A percentile compares a stretch with the other conserved stretches of the same genome.
Conservation (phyloP, 1,139 yeast genomes). For the Arxiozyma telluris region DNA sequence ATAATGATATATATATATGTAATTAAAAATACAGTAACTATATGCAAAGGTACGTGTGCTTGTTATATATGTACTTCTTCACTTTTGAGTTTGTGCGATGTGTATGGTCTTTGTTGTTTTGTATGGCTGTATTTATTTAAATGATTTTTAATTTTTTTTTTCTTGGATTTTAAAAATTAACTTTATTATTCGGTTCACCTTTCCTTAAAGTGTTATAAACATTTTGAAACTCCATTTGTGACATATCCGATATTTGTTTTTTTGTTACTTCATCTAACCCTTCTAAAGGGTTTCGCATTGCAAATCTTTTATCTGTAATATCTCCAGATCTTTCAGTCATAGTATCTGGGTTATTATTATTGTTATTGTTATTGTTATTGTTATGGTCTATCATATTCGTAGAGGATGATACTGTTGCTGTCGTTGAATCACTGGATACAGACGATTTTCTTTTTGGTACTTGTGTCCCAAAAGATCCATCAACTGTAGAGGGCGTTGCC, state of each 20-base stretch:
- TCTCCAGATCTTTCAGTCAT: background rate
- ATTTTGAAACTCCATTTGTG: constrained; percentile 25
- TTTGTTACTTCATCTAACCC: constrained; percentile 1
- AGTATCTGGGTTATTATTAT: background rate
- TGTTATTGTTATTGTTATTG: background rate
- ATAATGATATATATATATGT: too few species aligned
- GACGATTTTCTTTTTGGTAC: constrained; percentile 4
- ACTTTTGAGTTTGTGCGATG: too few species aligned
- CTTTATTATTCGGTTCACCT: constrained; percentile 30
- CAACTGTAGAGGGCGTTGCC: constrained; percentile 2
- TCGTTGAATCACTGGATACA: background rate
- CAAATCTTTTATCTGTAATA: background rate
- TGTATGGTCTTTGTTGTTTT: too few species aligned
- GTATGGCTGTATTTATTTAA: too few species aligned
- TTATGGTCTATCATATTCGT: background rate
- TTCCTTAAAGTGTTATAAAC: constrained; percentile 19
- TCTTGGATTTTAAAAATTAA: constrained; percentile 18
- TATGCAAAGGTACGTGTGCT: too few species aligned
- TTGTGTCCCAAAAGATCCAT: background rate
- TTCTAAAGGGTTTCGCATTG: background rate
- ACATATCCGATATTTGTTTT: constrained; percentile 20
- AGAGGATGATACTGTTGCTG: background rate
- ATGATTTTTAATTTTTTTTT: background rate
- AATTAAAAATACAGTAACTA: too few species aligned
- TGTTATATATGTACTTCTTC: too few species aligned